Base-by-base conservation (phyloP, 2,329 filamentous ascomycete species). In the Diaporthe ilicicola region DNA sequence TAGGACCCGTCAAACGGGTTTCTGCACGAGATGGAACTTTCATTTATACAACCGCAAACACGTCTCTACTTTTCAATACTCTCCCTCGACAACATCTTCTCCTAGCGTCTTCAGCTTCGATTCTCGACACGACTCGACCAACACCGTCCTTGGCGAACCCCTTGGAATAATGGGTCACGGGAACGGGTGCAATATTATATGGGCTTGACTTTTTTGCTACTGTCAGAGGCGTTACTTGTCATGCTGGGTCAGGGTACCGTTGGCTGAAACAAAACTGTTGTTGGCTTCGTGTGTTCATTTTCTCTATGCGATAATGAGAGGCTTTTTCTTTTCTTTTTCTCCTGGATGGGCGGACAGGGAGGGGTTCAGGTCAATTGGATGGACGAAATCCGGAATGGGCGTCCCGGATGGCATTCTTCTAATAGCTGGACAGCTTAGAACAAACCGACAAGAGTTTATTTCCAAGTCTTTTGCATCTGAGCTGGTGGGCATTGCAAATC, bases 201-300 rank as follows among this genome's bases (percentile, higher is more conserved):
- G 53, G 59, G 53, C 62, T 70, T 46, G 67, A 48, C 46, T 56
- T 68, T 51, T 34, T 69, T n/a, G 32, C 44, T 29, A 55, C 29
- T 29, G 61, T 61, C 37, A 37, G 67, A 39, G 68, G 71, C 71
- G 71, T 72, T 72, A 12, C n/a, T 56, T 65, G 19, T 62, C 42
- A 44, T 56, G 37, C 27, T 67, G 48, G 69, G 59, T 39, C 29
- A 62, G 46, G n/a, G 61, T 64, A 55, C 29, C 37, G 53, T 62
- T 64, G 68, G 55, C 69, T 48, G 70, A 68, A 61, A 72, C 54
- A 72, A 72, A 70, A 70, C 42, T 62, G 59, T 50, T 64, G 59
- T 64, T 64, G 59, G 59, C 59, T 64, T 37, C 9, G 42, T 50
- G 44, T 64, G 59, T 64, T 50, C 44, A 34, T 39, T 37, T 69